phyloP scores from a whole-genome alignment of 2,329 filamentous ascomycete genomes.

The Trichoderma arundinaceum region DNA sequence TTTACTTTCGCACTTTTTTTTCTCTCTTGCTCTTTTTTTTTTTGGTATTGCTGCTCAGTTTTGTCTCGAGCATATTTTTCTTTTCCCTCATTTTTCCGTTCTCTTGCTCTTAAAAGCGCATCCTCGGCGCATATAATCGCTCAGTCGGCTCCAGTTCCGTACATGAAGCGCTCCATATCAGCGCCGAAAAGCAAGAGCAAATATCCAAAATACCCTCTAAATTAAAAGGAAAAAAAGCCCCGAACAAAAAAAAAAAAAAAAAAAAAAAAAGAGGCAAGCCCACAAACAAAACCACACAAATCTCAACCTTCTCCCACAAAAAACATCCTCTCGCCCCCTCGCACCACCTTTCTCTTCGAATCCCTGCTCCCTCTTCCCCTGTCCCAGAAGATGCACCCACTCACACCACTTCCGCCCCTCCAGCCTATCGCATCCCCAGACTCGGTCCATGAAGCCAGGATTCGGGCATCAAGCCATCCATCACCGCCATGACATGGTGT shows the following conservation, averaged over 20 bases:
- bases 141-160: slow-evolving; percentile 2
- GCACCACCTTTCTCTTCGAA: background rate
- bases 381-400: slow-evolving; percentile 16
- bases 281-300: background rate
- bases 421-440: slow-evolving; percentile 3
- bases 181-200: background rate
- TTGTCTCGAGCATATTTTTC: background rate
- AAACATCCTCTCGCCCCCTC: background rate
- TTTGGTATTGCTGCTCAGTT: background rate
- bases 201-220: slow-evolving; percentile 2
- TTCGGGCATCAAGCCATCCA: background rate
- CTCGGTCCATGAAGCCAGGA: slow-evolving; percentile 1
- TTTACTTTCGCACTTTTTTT: background rate
- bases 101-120: background rate
- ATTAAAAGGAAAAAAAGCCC: background rate
- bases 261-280: background rate
- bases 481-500: slow-evolving; percentile 5
- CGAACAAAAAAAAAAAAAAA: background rate
- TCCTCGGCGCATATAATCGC: slow-evolving; percentile 2
- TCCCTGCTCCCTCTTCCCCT: slow-evolving; percentile 19
- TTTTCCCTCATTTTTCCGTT: background rate
- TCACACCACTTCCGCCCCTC: slow-evolving; percentile 6
- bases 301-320: background rate
- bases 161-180: slow-evolving; percentile 10
- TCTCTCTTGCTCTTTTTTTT: background rate